A percentile compares a stretch with the other conserved stretches of the same genome.
phyloP scores from a whole-genome alignment of 1,284 basidiomycete species.

The Ganoderma lucidum region DNA sequence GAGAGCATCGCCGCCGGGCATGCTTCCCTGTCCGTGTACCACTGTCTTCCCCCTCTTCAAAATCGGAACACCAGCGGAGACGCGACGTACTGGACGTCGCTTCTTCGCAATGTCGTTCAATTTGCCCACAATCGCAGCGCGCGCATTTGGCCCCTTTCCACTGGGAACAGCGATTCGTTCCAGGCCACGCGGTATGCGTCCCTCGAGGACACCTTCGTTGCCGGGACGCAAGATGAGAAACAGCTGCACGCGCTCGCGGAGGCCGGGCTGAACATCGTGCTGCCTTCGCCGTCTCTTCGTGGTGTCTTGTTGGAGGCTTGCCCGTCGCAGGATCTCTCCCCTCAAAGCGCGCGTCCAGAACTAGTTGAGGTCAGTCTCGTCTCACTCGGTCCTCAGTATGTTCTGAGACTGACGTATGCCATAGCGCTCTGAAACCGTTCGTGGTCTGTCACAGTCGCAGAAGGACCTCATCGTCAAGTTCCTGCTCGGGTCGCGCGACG shows the following conservation, averaged over 20 bases:
- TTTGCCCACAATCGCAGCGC: constrained; percentile 1
- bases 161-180: neutral
- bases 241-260: constrained; percentile 6
- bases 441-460: neutral
- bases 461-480: constrained; percentile 19
- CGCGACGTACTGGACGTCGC: constrained; percentile 17
- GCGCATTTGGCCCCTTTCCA: constrained; percentile 12
- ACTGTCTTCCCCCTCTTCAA: constrained; percentile 11
- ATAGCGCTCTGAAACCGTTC: neutral
- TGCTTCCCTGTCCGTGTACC: constrained; percentile 7
- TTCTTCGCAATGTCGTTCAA: constrained; percentile 9
- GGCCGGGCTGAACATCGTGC: constrained; percentile 13
- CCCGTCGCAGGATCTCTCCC: constrained; percentile 1
- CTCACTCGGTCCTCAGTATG: neutral
- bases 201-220: constrained; percentile 8
- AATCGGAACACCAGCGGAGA: constrained; percentile 16
- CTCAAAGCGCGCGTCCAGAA: constrained; percentile 3
- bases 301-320: constrained; percentile 4
- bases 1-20: neutral
- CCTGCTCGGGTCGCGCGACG: constrained; percentile 12
- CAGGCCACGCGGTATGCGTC: neutral
- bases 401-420: neutral
- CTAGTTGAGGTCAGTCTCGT: constrained; percentile 10
- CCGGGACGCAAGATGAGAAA: constrained; percentile 5
- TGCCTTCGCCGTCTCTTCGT: constrained; percentile 6